Evolutionary conservation across 768 basidiomycete species (phyloP), one percentile per base, ranked within the genome.

Genomic region (Tricholoma saponaceum): DNA sequence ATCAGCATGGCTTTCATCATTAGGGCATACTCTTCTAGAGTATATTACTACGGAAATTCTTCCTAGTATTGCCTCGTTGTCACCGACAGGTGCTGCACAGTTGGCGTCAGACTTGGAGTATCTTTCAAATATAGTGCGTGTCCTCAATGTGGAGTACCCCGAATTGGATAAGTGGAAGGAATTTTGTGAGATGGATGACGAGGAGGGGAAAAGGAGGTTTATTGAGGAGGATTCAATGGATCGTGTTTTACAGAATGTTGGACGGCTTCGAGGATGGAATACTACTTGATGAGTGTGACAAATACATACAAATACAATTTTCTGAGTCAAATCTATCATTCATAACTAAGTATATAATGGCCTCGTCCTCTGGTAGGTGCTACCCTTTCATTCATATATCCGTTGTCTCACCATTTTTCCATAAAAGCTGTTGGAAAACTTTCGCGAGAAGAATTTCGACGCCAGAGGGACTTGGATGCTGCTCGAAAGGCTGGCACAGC

Each of bases 401-500:
- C 5, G 4, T 16, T 28, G 62, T 55, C 32, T 51, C 52, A 64
- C 54, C 49, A 18, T 52, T 49, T 46, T 54, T 50, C 26, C 30
- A 60, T 32, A 58, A 37, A 33, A 83, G 80, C 80, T 61, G 74
- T 84, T 28, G 91, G 91, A 66, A 97, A 97, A 68, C 80, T 96
- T 37, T 96, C 95, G 0, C 83, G 94, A 35, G 95, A 97, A 72
- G 95, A 98, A 70, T 96, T 92, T 68, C 84, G 95, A 49, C 84
- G 92, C 23, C 92, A 96, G 72, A 97, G 97, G 73, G 96, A 98
- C 70, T 85, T 98, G 56, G 96, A 98, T 72, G 96, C 96, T 4
- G 96, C 96, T 58, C 90, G 96, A 55, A 98, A 98, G 77, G 97
- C 96, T 35, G 96, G 97, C 73, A 98, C 96, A 9, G 97, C 95